Evolutionary conservation across 192 early-diverging fungal species (phyloP), one percentile per base, ranked within the genome.

Genomic region (Entophlyctis luteolus): DNA sequence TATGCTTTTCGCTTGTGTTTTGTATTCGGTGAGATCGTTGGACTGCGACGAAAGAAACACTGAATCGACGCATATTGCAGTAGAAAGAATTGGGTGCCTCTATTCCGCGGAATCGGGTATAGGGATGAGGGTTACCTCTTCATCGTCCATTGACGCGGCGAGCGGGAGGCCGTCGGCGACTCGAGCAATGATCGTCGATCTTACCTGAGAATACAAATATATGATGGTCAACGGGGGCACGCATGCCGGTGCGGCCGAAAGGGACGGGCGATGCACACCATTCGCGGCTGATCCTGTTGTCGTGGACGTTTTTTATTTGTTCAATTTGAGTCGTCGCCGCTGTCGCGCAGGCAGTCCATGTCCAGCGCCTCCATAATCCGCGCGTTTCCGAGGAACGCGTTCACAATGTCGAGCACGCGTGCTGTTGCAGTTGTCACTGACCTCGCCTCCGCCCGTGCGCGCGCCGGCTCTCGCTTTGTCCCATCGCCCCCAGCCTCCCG

Each of bases 61-160:
- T 33, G 52, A 20, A 4, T 33, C 48, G 25, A 48, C 18, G n/a
- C 36, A n/a, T n/a, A n/a, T n/a, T n/a, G n/a, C n/a, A n/a, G n/a
- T n/a, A n/a, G n/a, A n/a, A n/a, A n/a, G n/a, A n/a, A n/a, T n/a
- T n/a, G n/a, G n/a, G n/a, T n/a, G n/a, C n/a, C n/a, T n/a, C n/a
- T n/a, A n/a, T n/a, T n/a, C n/a, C n/a, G n/a, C n/a, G n/a, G n/a
- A n/a, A n/a, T n/a, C n/a, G n/a, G n/a, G n/a, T n/a, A n/a, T n/a
- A n/a, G n/a, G n/a, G n/a, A n/a, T n/a, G n/a, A n/a, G n/a, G n/a
- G n/a, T 8, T 42, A 42, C 39, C 86, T 93, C 89, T 48, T 91
- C 92, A 74, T 98, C 94, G 77, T 97, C 94, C 86, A 97, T 93
- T 20, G 90, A 92, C 12, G 93, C 94, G 29, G 96, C 96, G 52